Percentiles rank a stretch among this genome's conserved stretches.
Conservation (phyloP, 441 rosid genomes). For the Corymbia citriodora region DNA sequence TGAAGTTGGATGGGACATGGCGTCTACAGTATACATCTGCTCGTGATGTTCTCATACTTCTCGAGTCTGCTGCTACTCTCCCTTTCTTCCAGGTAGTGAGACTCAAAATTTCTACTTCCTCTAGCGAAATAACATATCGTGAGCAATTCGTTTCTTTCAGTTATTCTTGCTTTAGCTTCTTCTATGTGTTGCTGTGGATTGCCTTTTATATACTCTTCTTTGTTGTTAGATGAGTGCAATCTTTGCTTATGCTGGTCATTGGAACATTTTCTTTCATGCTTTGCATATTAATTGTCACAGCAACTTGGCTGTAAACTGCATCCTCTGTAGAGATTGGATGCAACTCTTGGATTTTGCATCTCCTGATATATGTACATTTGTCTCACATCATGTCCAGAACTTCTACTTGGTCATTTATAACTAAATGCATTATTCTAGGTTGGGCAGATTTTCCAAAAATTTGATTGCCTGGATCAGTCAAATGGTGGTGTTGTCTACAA, state of each 20-base stretch:
- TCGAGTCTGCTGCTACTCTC: conserved; percentile 79
- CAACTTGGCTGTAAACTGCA: neutral
- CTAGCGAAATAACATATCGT: neutral
- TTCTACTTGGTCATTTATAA: neutral
- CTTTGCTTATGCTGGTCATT: neutral
- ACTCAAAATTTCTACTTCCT: neutral
- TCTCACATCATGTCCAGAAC: neutral
- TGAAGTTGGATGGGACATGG: conserved; percentile 89
- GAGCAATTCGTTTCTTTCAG: neutral
- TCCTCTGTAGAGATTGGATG: neutral
- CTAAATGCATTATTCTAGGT: conserved; percentile 30
- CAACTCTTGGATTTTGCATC: neutral
- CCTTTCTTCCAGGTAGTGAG: conserved; percentile 72
- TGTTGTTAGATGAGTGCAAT: neutral
- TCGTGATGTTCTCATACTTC: conserved; percentile 74
- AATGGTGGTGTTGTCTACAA: conserved; percentile 66
- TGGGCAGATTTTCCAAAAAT: conserved; percentile 86
- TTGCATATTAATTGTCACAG: neutral
- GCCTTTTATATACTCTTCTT: neutral
- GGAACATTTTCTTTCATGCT: neutral
- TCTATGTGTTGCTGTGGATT: neutral
- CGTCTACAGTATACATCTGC: conserved; percentile 94
- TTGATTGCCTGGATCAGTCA: conserved; percentile 55
- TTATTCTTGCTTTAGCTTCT: neutral
- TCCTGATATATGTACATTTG: neutral